Conservation (phyloP, 306 rosid genomes). For the Cucumis sativus region DNA sequence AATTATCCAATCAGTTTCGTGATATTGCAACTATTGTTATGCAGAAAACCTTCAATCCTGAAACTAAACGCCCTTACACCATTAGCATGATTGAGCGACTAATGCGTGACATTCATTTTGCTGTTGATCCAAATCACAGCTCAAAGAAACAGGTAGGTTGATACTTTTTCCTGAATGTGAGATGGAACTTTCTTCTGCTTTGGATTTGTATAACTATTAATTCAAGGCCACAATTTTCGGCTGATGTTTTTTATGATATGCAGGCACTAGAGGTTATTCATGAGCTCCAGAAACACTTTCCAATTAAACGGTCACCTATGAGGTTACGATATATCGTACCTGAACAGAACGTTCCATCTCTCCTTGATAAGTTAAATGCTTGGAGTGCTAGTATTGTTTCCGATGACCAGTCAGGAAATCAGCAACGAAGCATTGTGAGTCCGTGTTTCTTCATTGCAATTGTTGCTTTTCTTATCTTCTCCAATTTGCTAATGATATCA, state of each 20-base stretch:
- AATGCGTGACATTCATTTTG: slow-evolving; percentile 81
- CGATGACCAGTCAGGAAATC: slow-evolving; percentile 57
- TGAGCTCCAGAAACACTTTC: slow-evolving; percentile 91
- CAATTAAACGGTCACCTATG: slow-evolving; percentile 87
- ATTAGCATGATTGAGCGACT: slow-evolving; percentile 90
- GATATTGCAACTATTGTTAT: slow-evolving; percentile 91
- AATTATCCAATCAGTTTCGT: slow-evolving; percentile 76
- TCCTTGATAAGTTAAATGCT: slow-evolving; percentile 48
- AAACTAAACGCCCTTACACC: slow-evolving; percentile 90
- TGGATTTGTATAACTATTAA: neutral
- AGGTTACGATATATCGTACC: slow-evolving; percentile 45
- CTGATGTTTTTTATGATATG: slow-evolving; percentile 10
- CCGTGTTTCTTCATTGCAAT: neutral
- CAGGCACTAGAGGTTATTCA: slow-evolving; percentile 92
- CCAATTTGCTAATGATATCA: neutral
- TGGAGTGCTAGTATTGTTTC: slow-evolving; percentile 63
- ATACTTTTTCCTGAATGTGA: neutral
- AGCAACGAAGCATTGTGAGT: slow-evolving; percentile 47
- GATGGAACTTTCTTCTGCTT: neutral
- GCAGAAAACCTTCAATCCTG: slow-evolving; percentile 90
- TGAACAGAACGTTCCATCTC: slow-evolving; percentile 34
- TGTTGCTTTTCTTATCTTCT: neutral
- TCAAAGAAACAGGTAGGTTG: slow-evolving; percentile 79
- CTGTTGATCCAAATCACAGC: slow-evolving; percentile 63
- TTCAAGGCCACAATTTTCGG: neutral